Percentiles rank a stretch among this genome's conserved stretches.
Evolutionary conservation across 1,284 basidiomycete species (phyloP).

Genomic region (Tylopilus sp.): DNA sequence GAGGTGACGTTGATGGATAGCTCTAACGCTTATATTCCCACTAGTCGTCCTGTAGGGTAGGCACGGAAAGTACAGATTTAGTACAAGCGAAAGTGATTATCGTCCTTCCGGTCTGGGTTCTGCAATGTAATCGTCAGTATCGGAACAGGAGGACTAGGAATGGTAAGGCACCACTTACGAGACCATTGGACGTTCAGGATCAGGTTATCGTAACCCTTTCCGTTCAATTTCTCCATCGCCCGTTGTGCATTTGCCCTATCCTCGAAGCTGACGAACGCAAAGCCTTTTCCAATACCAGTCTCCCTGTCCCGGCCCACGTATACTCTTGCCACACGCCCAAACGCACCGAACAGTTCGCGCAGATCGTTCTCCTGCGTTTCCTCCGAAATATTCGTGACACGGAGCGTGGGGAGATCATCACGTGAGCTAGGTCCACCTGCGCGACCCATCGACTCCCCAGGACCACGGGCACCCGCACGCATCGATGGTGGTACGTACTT

Average conservation of each 20-base stretch:
- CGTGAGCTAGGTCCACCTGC: constrained; percentile 44
- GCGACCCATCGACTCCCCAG: constrained; percentile 80
- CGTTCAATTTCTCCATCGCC: constrained; percentile 92
- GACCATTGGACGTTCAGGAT: constrained; percentile 88
- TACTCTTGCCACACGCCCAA: constrained; percentile 83
- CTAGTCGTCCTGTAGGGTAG: neutral
- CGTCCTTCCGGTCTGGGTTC: constrained; percentile 42
- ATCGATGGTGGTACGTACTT: constrained; percentile 94
- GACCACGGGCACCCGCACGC: constrained; percentile 66
- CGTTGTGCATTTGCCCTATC: constrained; percentile 73
- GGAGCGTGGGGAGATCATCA: constrained; percentile 93
- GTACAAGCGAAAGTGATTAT: constrained; percentile 18
- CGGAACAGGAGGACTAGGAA: neutral
- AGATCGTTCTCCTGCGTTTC: constrained; percentile 95
- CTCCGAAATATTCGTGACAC: constrained; percentile 95
- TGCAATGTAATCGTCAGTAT: constrained; percentile 15
- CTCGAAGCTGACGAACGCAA: constrained; percentile 95
- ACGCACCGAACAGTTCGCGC: constrained; percentile 81
- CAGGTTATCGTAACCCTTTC: constrained; percentile 85
- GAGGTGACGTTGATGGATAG: too few relatives aligned
- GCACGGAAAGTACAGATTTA: constrained; percentile 2
- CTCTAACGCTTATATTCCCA: too few relatives aligned
- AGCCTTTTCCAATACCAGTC: constrained; percentile 93
- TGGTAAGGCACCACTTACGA: constrained; percentile 45
- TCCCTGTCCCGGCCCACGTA: constrained; percentile 95